A percentile compares a stretch with the other conserved stretches of the same genome.
These are phyloP conservation scores for Zygosaccharomyces kombuchaensis DNA, from an alignment of 805 yeast genomes.

Conservation along the genomic window DNA sequence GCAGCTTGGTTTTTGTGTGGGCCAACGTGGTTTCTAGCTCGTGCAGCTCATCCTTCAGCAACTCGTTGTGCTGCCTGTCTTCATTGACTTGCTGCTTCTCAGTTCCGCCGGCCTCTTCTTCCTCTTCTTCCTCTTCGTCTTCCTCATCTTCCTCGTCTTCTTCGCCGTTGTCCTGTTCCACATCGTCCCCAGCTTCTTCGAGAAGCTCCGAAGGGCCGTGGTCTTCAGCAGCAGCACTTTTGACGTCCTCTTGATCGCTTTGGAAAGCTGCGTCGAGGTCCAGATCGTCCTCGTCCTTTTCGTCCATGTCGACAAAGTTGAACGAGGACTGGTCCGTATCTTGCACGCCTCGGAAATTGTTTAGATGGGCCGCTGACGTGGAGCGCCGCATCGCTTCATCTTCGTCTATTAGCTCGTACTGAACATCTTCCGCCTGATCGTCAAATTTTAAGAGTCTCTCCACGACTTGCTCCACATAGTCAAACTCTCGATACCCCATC, in stretches of 20 bases:
- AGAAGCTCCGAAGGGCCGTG: conserved; percentile 19
- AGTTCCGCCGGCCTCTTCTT: conserved; percentile 48
- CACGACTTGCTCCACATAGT: conserved; percentile 73
- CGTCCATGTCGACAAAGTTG: conserved; percentile 24
- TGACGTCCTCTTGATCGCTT: conserved; percentile 35
- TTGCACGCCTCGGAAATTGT: conserved; percentile 12
- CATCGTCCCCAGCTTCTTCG: conserved; percentile 37
- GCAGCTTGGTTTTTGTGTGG: conserved; percentile 67
- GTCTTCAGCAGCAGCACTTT: conserved; percentile 19
- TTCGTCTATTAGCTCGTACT: conserved; percentile 68
- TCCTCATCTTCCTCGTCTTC: conserved; percentile 48
- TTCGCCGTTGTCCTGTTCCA: conserved; percentile 33
- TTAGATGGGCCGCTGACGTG: conserved; percentile 18
- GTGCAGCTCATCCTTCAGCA: conserved; percentile 76
- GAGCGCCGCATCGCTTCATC: conserved; percentile 35
- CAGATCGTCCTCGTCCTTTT: conserved; percentile 47
- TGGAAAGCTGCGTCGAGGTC: conserved; percentile 56
- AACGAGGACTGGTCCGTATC: conserved; percentile 2
- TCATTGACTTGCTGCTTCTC: conserved; percentile 49
- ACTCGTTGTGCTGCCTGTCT: conserved; percentile 62
- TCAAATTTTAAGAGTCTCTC: conserved; percentile 71
- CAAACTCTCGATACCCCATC: conserved; percentile 65
- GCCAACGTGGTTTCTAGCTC: conserved; percentile 77
- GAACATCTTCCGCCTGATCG: conserved; percentile 75
- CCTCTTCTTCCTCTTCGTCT: conserved; percentile 43